Conservation (phyloP, 208 protist genomes). For the Acanthamoeba royreba region DNA sequence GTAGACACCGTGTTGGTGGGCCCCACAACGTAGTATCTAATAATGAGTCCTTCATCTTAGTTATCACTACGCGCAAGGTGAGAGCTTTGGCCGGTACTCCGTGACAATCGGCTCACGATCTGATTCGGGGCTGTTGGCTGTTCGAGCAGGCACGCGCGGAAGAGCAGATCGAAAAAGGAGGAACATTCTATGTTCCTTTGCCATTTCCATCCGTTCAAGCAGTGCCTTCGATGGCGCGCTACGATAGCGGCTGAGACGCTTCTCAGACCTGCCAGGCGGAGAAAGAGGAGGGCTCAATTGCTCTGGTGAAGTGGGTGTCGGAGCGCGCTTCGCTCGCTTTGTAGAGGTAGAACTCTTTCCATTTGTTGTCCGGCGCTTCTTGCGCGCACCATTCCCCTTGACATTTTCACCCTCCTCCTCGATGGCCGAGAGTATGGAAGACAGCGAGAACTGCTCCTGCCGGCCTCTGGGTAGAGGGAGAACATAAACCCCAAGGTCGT, state of each 20-base stretch:
- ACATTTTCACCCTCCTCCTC: neutral
- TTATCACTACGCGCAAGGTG: neutral
- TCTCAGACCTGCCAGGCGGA: neutral
- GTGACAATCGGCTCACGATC: neutral
- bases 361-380: neutral
- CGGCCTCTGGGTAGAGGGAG: neutral
- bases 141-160: neutral
- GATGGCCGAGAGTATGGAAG: neutral
- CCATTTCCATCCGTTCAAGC: conserved; percentile 24
- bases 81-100: neutral
- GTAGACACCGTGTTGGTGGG: neutral
- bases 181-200: neutral
- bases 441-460: neutral
- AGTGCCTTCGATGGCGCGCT: neutral
- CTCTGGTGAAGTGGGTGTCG: neutral
- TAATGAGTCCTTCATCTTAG: neutral
- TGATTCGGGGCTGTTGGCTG: neutral
- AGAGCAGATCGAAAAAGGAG: neutral
- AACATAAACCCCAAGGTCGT: neutral
- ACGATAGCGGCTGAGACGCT: conserved; percentile 10
- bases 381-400: neutral
- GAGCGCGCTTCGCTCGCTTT: neutral
- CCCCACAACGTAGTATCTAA: neutral
- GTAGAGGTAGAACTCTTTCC: neutral
- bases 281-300: neutral